phyloP scores from a whole-genome alignment of 495 filamentous ascomycete species.

The Penicillium manginii region DNA sequence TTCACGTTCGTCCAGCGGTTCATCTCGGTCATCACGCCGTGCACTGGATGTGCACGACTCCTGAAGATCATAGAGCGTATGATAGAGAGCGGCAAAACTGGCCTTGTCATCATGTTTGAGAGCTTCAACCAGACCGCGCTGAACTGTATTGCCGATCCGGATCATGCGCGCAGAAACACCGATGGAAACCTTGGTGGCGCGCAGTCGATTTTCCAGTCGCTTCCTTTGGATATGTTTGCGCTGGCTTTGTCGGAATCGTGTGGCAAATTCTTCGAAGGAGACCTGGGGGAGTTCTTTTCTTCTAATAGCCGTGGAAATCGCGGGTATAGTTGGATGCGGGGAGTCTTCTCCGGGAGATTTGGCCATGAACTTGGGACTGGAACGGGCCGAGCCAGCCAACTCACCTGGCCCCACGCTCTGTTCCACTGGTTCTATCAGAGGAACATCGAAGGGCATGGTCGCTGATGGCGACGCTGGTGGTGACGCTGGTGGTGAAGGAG shows the following conservation, averaged over 20 bases:
- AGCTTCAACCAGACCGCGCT: constrained; percentile 83
- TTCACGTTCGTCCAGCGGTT: constrained; percentile 45
- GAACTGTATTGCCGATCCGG: constrained; percentile 74
- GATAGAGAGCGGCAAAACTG: constrained; percentile 83
- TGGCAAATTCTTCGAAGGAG: constrained; percentile 50
- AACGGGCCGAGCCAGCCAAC: constrained; percentile 45
- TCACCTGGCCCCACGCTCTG: constrained; percentile 39
- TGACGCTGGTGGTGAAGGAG: constrained; percentile 31
- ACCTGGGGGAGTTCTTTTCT: constrained; percentile 35
- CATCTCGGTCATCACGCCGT: constrained; percentile 44
- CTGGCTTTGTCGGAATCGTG: constrained; percentile 45
- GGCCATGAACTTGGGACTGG: constrained; percentile 38
- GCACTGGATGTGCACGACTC: constrained; percentile 76
- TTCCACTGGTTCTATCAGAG: constrained; percentile 10
- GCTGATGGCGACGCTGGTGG: constrained; percentile 29
- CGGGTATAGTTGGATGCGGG: constrained; percentile 10
- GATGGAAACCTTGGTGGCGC: constrained; percentile 63
- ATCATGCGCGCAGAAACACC: constrained; percentile 80
- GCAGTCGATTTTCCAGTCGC: constrained; percentile 44
- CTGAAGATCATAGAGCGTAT: constrained; percentile 85
- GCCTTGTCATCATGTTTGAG: constrained; percentile 90
- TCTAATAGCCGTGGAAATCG: constrained; percentile 15
- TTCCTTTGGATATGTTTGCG: constrained; percentile 47
- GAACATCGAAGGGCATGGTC: constrained; percentile 11
- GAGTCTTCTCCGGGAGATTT: constrained; percentile 25